These are phyloP conservation scores for Cyathus striatus DNA, from an alignment of 768 basidiomycete species.

Conservation along the genomic window DNA sequence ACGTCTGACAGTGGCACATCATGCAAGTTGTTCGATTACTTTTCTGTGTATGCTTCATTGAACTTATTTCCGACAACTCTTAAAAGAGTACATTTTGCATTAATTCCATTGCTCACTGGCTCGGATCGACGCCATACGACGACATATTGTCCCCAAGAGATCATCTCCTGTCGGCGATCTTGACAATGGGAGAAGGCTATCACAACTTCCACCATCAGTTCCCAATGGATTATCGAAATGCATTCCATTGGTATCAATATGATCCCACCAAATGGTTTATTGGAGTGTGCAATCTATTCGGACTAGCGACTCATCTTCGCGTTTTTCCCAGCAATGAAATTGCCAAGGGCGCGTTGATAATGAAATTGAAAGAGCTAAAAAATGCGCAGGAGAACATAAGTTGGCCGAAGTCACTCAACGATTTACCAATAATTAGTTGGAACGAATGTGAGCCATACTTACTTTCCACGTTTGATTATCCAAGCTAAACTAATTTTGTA, in stretches of 20 bases:
- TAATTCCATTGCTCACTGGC: slow-evolving; percentile 84
- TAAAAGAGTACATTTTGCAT: slow-evolving; percentile 90
- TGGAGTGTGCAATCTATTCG: slow-evolving; percentile 48
- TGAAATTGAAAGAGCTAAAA: slow-evolving; percentile 77
- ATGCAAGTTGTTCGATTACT: slow-evolving; percentile 43
- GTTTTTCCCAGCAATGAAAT: slow-evolving; percentile 89
- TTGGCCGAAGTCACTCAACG: slow-evolving; percentile 55
- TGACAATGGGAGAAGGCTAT: slow-evolving; percentile 86
- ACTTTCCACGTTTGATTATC: neutral
- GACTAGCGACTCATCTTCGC: slow-evolving; percentile 77
- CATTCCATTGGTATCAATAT: slow-evolving; percentile 78
- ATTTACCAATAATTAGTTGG: slow-evolving; percentile 78
- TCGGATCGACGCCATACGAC: slow-evolving; percentile 79
- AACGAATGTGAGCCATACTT: slow-evolving; percentile 56
- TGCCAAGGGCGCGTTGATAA: slow-evolving; percentile 72
- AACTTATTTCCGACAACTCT: slow-evolving; percentile 6
- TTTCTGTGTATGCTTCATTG: slow-evolving; percentile 3
- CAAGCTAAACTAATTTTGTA: slow-evolving; percentile 16
- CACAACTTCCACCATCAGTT: slow-evolving; percentile 92
- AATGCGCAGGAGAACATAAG: slow-evolving; percentile 51
- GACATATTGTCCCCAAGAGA: slow-evolving; percentile 75
- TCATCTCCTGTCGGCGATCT: slow-evolving; percentile 74
- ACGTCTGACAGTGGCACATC: slow-evolving; percentile 73
- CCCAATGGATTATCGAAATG: slow-evolving; percentile 84
- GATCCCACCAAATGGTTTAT: slow-evolving; percentile 98